These are phyloP conservation scores for Botrytis hyacinthi DNA, from an alignment of 2,329 filamentous ascomycete genomes.

Conservation along the genomic window DNA sequence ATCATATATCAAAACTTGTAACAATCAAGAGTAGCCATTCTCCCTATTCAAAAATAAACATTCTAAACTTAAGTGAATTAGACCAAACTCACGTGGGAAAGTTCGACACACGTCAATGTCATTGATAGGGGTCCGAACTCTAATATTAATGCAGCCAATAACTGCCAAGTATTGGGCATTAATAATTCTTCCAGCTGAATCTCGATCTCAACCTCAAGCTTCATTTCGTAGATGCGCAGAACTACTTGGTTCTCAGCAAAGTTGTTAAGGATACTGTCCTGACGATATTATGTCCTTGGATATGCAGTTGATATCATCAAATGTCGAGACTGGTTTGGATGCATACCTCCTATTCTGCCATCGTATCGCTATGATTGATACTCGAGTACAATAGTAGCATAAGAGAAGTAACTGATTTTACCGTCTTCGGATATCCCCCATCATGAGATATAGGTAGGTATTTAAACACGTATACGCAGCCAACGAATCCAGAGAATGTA, in stretches of 20 bases:
- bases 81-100: background rate
- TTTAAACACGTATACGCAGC: background rate
- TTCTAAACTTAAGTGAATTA: background rate
- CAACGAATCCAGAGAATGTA: background rate
- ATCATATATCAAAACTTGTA: background rate
- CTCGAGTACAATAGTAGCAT: too few species aligned
- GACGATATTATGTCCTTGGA: background rate
- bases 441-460: background rate
- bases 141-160: background rate
- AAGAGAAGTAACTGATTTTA: too few species aligned
- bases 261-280: background rate
- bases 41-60: background rate
- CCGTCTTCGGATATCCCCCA: background rate
- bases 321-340: background rate
- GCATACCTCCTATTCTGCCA: background rate
- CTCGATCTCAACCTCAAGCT: background rate
- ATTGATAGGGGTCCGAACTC: background rate
- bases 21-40: background rate
- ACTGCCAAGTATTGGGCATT: background rate
- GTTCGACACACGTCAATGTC: background rate
- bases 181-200: background rate
- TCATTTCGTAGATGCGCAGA: background rate
- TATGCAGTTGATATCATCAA: background rate
- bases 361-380: too few species aligned
- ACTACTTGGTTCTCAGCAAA: background rate